phyloP scores from a whole-genome alignment of 179 eudicot species.

The Silene vulgaris region DNA sequence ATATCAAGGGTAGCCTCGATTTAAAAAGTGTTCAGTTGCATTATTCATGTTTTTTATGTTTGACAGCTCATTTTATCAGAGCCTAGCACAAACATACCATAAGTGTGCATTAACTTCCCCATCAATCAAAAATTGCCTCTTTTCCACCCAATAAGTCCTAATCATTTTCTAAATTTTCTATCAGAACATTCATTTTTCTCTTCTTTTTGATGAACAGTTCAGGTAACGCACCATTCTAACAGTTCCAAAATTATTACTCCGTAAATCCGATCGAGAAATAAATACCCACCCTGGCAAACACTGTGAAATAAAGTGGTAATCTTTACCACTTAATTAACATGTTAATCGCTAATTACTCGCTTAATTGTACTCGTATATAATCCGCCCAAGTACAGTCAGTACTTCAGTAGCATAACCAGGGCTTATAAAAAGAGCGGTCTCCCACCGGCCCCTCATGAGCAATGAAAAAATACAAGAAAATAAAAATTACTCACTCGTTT shows the following conservation, averaged over 20 bases:
- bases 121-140: background rate
- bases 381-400: background rate
- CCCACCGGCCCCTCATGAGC: background rate
- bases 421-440: background rate
- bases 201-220: background rate
- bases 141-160: background rate
- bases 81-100: too few relatives aligned
- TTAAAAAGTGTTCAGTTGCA: background rate
- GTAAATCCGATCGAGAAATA: conserved; percentile 10
- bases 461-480: too few relatives aligned
- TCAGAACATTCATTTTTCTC: background rate
- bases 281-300: background rate
- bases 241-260: background rate
- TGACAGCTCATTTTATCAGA: background rate
- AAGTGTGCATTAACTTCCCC: background rate
- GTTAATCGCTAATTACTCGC: background rate
- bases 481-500: too few relatives aligned
- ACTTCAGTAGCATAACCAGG: background rate
- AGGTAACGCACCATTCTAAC: conserved; percentile 9
- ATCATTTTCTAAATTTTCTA: background rate
- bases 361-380: background rate
- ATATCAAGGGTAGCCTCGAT: too few relatives aligned
- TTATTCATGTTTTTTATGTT: background rate
- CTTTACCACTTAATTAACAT: background rate
- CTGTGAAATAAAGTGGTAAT: conserved; percentile 11